Conservation (phyloP, 2,329 filamentous ascomycete species). For the Pseudophaeomoniella oleicola region DNA sequence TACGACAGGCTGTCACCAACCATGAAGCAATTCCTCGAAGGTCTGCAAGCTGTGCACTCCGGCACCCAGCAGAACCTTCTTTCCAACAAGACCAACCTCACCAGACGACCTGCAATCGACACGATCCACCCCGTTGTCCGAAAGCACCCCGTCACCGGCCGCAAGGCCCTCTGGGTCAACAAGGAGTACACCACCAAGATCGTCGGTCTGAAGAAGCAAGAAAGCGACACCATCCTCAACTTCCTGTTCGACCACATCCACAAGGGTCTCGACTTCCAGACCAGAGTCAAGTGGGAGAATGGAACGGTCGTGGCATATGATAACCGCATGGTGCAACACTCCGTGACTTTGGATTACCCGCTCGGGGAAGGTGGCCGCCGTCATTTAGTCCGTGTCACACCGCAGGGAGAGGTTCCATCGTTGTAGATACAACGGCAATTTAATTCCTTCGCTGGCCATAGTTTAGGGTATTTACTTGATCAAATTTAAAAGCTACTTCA, state of each 20-base stretch:
- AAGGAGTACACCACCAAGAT: slow-evolving; percentile 16
- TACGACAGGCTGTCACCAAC: slow-evolving; percentile 16
- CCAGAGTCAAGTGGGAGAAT: slow-evolving; percentile 11
- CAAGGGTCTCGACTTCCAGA: slow-evolving; percentile 11
- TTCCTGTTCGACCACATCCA: slow-evolving; percentile 12
- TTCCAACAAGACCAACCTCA: not conserved
- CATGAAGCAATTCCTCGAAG: slow-evolving; percentile 15
- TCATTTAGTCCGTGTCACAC: not conserved
- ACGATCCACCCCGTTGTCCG: slow-evolving; percentile 18
- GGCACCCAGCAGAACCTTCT: slow-evolving; percentile 12
- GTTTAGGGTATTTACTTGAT: too few relatives aligned
- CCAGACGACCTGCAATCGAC: slow-evolving; percentile 16
- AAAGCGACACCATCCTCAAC: slow-evolving; percentile 12
- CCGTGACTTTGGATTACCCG: slow-evolving; percentile 21
- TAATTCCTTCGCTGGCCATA: too few relatives aligned
- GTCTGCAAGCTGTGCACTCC: slow-evolving; percentile 15
- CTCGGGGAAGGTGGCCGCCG: not conserved
- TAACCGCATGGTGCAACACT: slow-evolving; percentile 27
- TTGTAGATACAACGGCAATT: too few relatives aligned
- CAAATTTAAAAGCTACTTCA: too few relatives aligned
- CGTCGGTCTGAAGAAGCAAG: slow-evolving; percentile 14
- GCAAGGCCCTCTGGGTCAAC: slow-evolving; percentile 21
- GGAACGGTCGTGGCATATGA: slow-evolving; percentile 9
- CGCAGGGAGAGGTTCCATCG: not conserved
- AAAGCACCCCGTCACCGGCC: slow-evolving; percentile 19